These are phyloP conservation scores for Tylopilus cervinicoccineus DNA, from an alignment of 768 basidiomycete genomes.

Conservation along the genomic window DNA sequence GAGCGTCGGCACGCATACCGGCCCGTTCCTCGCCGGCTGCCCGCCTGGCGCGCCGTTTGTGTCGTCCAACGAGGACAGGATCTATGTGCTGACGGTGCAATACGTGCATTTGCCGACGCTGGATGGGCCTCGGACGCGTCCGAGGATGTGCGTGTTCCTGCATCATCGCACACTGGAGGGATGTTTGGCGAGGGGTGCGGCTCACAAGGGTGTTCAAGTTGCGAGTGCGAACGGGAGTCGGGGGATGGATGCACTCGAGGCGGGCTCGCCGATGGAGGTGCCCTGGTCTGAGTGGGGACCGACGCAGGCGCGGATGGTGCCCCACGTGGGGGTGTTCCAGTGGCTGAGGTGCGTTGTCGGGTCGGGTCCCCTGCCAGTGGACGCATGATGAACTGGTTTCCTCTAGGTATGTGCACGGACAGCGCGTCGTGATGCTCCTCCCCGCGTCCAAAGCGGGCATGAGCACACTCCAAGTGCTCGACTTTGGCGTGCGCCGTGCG, in stretches of 20 bases:
- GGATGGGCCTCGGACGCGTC: conserved; percentile 9
- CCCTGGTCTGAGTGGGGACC: conserved; percentile 41
- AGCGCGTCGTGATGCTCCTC: conserved; percentile 32
- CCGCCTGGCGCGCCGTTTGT: conserved; percentile 22
- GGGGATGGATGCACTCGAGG: too few relatives aligned
- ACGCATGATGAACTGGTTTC: neutral
- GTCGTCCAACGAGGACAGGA: conserved; percentile 23
- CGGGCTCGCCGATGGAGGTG: conserved; percentile 1
- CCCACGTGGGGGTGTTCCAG: conserved; percentile 28
- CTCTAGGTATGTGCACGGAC: conserved; percentile 40
- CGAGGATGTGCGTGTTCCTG: conserved; percentile 27
- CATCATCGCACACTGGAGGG: conserved; percentile 30
- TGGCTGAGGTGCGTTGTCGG: conserved; percentile 37
- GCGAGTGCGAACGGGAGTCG: too few relatives aligned
- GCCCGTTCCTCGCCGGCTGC: conserved; percentile 29
- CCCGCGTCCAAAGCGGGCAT: conserved; percentile 3
- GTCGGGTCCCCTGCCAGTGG: neutral
- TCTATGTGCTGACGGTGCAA: conserved; percentile 23
- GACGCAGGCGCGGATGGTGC: conserved; percentile 31
- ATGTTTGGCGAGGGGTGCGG: conserved; percentile 6
- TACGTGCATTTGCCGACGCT: conserved; percentile 9
- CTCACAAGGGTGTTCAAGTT: neutral
- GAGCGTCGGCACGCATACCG: conserved; percentile 30
- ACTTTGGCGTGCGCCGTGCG: conserved; percentile 28
- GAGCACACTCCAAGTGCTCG: conserved; percentile 22